Base-by-base conservation (phyloP, 148 eudicot species). In the Arctostaphylos glauca region DNA sequence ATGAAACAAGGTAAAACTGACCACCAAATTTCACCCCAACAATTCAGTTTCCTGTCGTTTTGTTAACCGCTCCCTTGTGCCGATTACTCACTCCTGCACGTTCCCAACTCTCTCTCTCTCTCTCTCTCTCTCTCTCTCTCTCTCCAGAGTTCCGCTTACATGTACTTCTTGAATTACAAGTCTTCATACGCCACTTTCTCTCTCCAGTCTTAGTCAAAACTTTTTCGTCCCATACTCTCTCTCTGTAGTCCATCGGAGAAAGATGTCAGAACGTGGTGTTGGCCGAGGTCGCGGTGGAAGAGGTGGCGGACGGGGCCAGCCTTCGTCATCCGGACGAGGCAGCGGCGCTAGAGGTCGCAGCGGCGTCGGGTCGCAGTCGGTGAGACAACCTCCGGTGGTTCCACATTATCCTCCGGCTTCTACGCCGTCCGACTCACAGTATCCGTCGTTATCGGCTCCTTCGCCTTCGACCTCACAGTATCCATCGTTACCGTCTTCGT, bases 241-340 rank as follows among this genome's bases (percentile, higher is more conserved):
- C 70, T 19, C 8, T 64, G 19, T 50, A 5, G 18, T 46, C 72
- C 23, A 43, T 48, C 5, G 2, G 8, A 5, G 18, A 54, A 18
- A 5, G 18, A 54, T 72, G n/a, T 23, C 19, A 13, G 47, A 47
- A 48, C 68, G 77, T 15, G 72, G 72, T 23, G 56, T 55, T 1
- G 82, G 86, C 0, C 67, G 85, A 5, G 83, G 91, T 1, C 64
- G 84, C 4, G 85, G 86, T 6, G 54, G 88, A 0, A 73, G 85
- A 2, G 74, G 9, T 5, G 68, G 52, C 21, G 18, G 46, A 1
- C 54, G 44, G 2, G 70, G 44, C 23, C 85, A 54, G 5, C 68
- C 80, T 10, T 41, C 54, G n/a, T 53, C 81, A 23, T 5, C 80
- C 14, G 60, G 9, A 5, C 76, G 84, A 6, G 47, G 81, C 6